Base-by-base conservation (phyloP, 495 filamentous ascomycete genomes). In the Lichenothelia convexa region DNA sequence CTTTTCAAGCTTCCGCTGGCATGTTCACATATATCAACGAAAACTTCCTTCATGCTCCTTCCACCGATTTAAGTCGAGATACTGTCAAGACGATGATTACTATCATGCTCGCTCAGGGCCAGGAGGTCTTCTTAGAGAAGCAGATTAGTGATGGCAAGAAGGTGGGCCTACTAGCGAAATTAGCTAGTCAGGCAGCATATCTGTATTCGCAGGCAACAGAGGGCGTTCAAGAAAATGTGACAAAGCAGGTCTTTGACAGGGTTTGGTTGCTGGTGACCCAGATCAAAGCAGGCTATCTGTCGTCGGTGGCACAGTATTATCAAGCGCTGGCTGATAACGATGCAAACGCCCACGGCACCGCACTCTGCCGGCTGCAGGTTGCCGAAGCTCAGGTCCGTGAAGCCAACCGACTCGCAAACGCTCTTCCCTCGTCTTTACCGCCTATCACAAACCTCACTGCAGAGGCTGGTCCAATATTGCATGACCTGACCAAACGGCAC, bases 1-100 rank as follows among this genome's bases (percentile, higher is more conserved):
- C 89, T 16, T 95, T 95, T 63, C 89, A 97, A 55, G 89, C 89
- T 22, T 79, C 86, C 18, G 89, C 89, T 8, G 89, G 89, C 55
- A 97, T 97, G 89, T 97, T 95, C 57, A 94, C 85, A 15, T 97
- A 97, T 48, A 95, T 97, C 62, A 97, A 95, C 56, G 86, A 95
- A 60, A 95, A 97, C 59, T 97, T 97, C 57, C 62, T 94, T 27
- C 91, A 97, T 50, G 89, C 89, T 22, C 89, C 89, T 3, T 93
- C 85, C 7, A 89, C 80, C 18, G 89, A 97, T 50, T 59, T 97
- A 22, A 93, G 86, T 53, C 67, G 86, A 41, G 84, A 95, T 12
- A 95, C 89, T 2, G 81, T 97, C 41, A 93, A 93, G 59, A 84
- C 85, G 1, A 55, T 97, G 41, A 95, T 97, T 51, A 70, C 73